Base-by-base conservation (phyloP, 2,329 filamentous ascomycete genomes). In the Gnomoniopsis sp. region DNA sequence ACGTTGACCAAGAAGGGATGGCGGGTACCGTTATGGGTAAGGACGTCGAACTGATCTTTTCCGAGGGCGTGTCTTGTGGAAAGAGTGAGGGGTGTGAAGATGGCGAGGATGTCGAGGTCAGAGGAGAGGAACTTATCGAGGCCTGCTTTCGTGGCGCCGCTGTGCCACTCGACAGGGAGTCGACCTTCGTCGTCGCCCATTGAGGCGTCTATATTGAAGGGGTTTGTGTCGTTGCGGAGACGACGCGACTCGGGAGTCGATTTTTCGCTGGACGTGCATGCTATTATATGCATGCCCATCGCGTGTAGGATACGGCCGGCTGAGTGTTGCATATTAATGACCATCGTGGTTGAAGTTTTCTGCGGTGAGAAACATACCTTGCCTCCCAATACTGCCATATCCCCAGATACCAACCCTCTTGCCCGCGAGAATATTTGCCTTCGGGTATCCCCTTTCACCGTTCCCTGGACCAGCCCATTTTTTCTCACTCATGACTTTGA, bases 211-310 rank as follows among this genome's bases (percentile, higher is more conserved):
- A 3, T 41, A 33, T 30, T 15, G 36, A 41, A 41, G 11, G 33
- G 44, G 19, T 19, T 1, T 8, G 33, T n/a, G 4, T 7, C 7
- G 17, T 17, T 23, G 30, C 22, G 10, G 38, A 50, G 55, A 17
- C 55, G 48, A 12, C 55, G 49, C 3, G 47, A 43, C 8, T 38
- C 49, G 21, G 55, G 48, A 7, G 49, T 52, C 17, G 49, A 2
- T 7, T 46, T 49, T 7, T 34, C 30, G n/a, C 23, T 51, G 2
- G 46, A 49, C 4, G 54, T 46, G 38, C 54, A 51, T 14, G 54
- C 54, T 17, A 57, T 57, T 14, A 57, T 57, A 6, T 49, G 46
- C 54, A 57, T 51, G 3, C 55, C 55, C 49, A 57, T 47, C 12
- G 55, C 48, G 38, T 51, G 38, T 14, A 57, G 55, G 12, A 57